Percentiles rank a stretch among this genome's conserved stretches.
Conservation (phyloP, 2,329 filamentous ascomycete genomes). For the Fusarium sp. region DNA sequence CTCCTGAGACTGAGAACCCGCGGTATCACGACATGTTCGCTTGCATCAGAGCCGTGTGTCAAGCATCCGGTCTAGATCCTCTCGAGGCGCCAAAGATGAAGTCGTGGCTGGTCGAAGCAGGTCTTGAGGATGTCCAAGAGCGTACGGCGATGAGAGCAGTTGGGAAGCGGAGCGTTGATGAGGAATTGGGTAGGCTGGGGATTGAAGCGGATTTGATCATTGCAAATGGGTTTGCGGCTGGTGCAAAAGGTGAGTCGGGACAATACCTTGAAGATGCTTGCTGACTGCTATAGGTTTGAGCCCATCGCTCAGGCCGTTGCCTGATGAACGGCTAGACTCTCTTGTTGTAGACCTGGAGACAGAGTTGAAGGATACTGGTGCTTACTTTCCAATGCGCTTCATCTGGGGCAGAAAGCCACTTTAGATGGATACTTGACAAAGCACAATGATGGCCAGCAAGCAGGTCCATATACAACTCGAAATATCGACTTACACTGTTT, state of each 20-base stretch:
- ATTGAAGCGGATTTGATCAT: slow-evolving; percentile 5
- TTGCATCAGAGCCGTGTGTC: not conserved
- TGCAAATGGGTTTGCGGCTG: slow-evolving; percentile 7
- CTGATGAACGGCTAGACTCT: not conserved
- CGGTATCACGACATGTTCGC: slow-evolving; percentile 15
- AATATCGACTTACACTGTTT: too few species aligned
- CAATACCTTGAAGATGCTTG: rapidly evolving
- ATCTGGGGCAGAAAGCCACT: slow-evolving; percentile 6
- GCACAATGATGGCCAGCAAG: too few species aligned
- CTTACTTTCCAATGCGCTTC: slow-evolving; percentile 9
- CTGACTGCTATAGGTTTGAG: not conserved
- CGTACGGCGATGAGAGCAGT: slow-evolving; percentile 4
- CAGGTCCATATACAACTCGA: too few species aligned
- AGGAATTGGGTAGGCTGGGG: not conserved
- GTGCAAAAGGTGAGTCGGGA: not conserved
- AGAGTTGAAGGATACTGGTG: not conserved
- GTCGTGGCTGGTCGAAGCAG: not conserved
- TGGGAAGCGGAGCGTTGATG: not conserved
- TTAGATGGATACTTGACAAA: too few species aligned
- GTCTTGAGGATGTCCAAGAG: not conserved
- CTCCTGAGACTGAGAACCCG: not conserved
- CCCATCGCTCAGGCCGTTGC: not conserved
- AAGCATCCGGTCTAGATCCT: slow-evolving; percentile 9
- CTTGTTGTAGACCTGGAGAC: not conserved
- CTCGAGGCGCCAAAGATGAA: slow-evolving; percentile 12